Evolutionary conservation across 1,284 basidiomycete genomes (phyloP).

Genomic region (Naganishia liquefaciens): DNA sequence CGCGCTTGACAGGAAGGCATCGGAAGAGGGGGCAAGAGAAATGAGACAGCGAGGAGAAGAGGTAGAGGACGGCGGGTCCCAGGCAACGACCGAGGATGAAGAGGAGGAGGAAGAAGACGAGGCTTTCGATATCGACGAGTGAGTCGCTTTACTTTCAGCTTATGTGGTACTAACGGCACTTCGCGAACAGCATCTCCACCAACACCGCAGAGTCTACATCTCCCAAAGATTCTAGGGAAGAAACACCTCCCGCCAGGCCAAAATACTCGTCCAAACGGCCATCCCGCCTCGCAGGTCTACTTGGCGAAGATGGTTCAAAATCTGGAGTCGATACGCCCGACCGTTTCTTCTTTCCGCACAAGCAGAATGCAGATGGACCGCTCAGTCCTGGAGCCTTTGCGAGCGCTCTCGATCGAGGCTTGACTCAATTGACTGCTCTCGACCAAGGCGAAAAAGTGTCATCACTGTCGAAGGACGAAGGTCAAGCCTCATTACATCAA

Average conservation of each 20-base stretch:
- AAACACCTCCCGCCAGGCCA: slow-evolving; percentile 49
- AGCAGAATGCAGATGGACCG: slow-evolving; percentile 60
- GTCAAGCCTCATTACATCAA: slow-evolving; percentile 43
- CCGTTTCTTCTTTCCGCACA: slow-evolving; percentile 66
- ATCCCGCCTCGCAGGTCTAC: slow-evolving; percentile 13
- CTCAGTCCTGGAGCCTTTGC: slow-evolving; percentile 26
- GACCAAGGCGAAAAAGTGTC: neutral
- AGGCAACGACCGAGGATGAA: slow-evolving; percentile 57
- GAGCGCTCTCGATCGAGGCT: slow-evolving; percentile 11
- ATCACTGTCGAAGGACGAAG: neutral
- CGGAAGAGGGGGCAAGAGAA: slow-evolving; percentile 44
- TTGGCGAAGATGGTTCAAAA: slow-evolving; percentile 27
- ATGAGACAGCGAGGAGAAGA: slow-evolving; percentile 48
- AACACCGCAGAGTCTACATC: slow-evolving; percentile 40
- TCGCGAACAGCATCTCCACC: slow-evolving; percentile 28
- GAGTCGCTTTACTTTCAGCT: slow-evolving; percentile 53
- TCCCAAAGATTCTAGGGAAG: slow-evolving; percentile 34
- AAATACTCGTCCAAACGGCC: slow-evolving; percentile 28
- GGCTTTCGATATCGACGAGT: slow-evolving; percentile 87
- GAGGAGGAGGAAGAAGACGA: slow-evolving; percentile 66
- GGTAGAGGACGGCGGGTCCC: slow-evolving; percentile 58
- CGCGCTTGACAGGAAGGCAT: slow-evolving; percentile 58
- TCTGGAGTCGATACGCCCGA: slow-evolving; percentile 70
- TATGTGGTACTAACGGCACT: neutral
- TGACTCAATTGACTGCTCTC: slow-evolving; percentile 9